Evolutionary conservation across 345 rosid genomes (phyloP).

Genomic region (Gynandropsis gynandra): DNA sequence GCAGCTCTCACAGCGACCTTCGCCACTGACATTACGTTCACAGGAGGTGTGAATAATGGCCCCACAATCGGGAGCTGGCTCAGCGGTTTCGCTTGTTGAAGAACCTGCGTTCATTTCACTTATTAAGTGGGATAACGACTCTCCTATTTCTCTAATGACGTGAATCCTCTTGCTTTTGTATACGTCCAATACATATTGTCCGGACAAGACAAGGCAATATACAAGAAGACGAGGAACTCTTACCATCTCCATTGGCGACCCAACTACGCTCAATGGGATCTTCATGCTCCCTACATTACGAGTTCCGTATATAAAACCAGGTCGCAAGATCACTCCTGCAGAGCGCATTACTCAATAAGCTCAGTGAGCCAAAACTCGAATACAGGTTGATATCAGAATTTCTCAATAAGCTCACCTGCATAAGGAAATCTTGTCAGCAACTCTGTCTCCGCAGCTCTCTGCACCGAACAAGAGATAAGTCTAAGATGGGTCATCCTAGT

Average conservation of each 20-base stretch:
- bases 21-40: constrained; percentile 36
- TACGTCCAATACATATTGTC: not conserved
- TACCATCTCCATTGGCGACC: constrained; percentile 93
- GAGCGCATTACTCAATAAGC: constrained; percentile 12
- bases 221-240: constrained; percentile 1
- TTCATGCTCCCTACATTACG: constrained; percentile 74
- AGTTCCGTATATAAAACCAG: constrained; percentile 93
- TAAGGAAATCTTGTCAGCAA: constrained; percentile 79
- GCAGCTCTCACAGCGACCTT: constrained; percentile 46
- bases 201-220: constrained; percentile 2
- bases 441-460: constrained; percentile 96
- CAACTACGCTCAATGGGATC: constrained; percentile 74
- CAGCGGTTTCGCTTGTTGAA: constrained; percentile 53
- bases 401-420: constrained; percentile 48
- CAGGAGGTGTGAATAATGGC: constrained; percentile 50
- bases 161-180: too few relatives aligned
- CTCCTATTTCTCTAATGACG: too few relatives aligned
- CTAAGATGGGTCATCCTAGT: not conserved
- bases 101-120: constrained; percentile 33
- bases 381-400: not conserved
- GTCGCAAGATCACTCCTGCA: constrained; percentile 83
- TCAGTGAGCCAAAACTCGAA: not conserved
- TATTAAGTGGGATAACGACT: not conserved
- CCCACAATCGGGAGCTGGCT: constrained; percentile 53
- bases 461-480: constrained; percentile 24